Evolutionary conservation across 192 early-diverging fungal species (phyloP), one percentile per base, ranked within the genome.

Genomic region (Gaertneriomyces sp.): DNA sequence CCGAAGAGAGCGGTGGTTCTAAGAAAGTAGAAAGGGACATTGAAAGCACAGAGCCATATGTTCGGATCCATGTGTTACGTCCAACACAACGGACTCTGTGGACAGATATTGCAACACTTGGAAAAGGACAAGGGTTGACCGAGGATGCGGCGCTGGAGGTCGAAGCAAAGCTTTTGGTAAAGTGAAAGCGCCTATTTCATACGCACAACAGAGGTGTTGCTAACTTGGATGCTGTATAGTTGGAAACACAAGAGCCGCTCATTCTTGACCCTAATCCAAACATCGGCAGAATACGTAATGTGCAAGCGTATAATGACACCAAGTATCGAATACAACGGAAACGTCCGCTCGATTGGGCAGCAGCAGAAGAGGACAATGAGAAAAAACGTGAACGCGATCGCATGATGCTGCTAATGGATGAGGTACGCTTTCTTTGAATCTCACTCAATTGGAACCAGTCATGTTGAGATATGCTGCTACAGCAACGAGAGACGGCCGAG

Each of bases 391-490:
- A 76, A 43, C 57, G 60, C 39, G 62, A 68, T 19, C 44, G 55
- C 19, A 16, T 72, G 55, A 71, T 76, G 74, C 20, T 76, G 51
- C 52, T 76, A 10, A 76, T 76, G 74, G 67, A 76, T 40, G 67
- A 76, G 54, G 64, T 70, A 59, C 58, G 16, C 33, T 44, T 41
- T 12, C 5, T 25, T n/a, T n/a, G 4, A 53, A 7, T 56, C 0
- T 49, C 12, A 4, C 61, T 0, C 19, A 14, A 20, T 12, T 63
- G 45, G 11, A 54, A 33, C 42, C 16, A 19, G 17, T 19, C 4
- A 60, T 63, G 17, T 6, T n/a, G 40, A n/a, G 38, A 33, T 57
- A 14, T 45, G 59, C 51, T 9, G 3, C 0, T 4, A 39, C 53
- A 7, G 7, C 54, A 63, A 56, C 53, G 42, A 44, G 44, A 33